Evolutionary conservation across 2,329 filamentous ascomycete species (phyloP), one percentile per base, ranked within the genome.

Genomic region (Monilinia laxa): DNA sequence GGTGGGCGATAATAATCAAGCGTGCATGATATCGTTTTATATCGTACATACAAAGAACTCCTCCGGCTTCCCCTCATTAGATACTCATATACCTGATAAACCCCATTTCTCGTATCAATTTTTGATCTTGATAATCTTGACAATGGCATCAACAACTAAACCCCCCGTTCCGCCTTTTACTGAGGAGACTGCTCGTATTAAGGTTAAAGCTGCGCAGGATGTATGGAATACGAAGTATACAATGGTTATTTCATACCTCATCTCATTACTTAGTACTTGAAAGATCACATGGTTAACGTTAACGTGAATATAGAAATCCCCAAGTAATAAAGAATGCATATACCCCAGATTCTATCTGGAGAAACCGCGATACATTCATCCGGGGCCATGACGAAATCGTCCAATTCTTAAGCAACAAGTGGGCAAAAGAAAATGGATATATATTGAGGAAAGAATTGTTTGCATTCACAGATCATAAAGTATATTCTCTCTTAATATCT

Each of bases 171-270:
- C 92, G 4, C 92, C 92, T 0, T 96, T 93, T 76, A 94, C 87
- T 4, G 81, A 84, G 31, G 88, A 91, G 75, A 89, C 87, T 1
- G 92, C 92, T 2, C 80, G 80, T 20, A 80, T 82, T 67, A 96
- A 96, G 77, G 92, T 96, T 70, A 96, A 96, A 79, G 88, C 87
- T 23, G 92, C 91, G 0, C 92, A 96, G 76, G 85, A 92, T 76
- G 81, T 89, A 3, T 96, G 92, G 92, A 96, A 96, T 74, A 89
- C 87, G 1, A 84, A 81, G 90, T 91, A 77, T 71, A 80, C 52
- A 14, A 38, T 38, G n/a, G 20, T 10, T 40, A 1, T 38, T 16
- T 16, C 40, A 42, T 5, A 42, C 18, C 40, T 16, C 40, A 35
- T 35, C 1, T 35, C 31, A 35, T 47, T 7, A 18, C 11, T 28